A percentile compares a stretch with the other conserved stretches of the same genome.
phyloP scores from a whole-genome alignment of 2,329 filamentous ascomycete genomes.

The Coniochaeta hoffmannii region DNA sequence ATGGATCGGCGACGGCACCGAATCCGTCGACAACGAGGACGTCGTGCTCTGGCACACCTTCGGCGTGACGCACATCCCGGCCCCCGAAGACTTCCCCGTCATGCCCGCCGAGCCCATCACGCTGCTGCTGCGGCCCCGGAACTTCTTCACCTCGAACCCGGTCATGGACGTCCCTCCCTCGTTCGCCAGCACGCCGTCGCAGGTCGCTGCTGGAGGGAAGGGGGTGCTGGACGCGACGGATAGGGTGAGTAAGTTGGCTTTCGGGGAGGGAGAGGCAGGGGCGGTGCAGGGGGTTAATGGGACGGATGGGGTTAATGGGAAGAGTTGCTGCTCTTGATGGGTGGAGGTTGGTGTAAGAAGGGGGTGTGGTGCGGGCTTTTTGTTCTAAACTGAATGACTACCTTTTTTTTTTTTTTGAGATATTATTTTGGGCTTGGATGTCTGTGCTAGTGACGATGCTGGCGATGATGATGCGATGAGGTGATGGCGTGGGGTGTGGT shows the following conservation, averaged over 20 bases:
- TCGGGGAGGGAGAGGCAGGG: conserved; percentile 7
- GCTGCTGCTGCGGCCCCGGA: conserved; percentile 66
- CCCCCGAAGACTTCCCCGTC: conserved; percentile 85
- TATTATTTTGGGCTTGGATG: no score
- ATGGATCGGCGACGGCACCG: conserved; percentile 67
- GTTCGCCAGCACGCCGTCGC: conserved; percentile 65
- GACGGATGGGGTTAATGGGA: conserved; percentile 7
- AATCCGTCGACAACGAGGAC: conserved; percentile 71
- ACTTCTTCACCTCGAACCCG: conserved; percentile 78
- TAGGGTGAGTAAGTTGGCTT: conserved; percentile 35
- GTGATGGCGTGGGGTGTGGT: no score
- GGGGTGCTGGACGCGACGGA: conserved; percentile 40
- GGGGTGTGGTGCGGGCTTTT: no score
- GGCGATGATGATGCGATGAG: no score
- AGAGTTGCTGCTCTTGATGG: neutral
- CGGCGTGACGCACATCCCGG: conserved; percentile 81
- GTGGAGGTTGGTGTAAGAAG: no score
- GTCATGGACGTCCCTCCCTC: conserved; percentile 74
- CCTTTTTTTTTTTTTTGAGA: no score
- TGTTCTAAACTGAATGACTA: no score
- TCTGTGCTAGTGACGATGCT: no score
- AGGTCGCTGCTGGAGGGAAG: conserved; percentile 42
- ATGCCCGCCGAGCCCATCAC: conserved; percentile 88
- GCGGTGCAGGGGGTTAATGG: no score
- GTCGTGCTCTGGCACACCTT: conserved; percentile 93